These are phyloP conservation scores for Phytophthora pini DNA, from an alignment of 352 stramenopile species.

Conservation along the genomic window DNA sequence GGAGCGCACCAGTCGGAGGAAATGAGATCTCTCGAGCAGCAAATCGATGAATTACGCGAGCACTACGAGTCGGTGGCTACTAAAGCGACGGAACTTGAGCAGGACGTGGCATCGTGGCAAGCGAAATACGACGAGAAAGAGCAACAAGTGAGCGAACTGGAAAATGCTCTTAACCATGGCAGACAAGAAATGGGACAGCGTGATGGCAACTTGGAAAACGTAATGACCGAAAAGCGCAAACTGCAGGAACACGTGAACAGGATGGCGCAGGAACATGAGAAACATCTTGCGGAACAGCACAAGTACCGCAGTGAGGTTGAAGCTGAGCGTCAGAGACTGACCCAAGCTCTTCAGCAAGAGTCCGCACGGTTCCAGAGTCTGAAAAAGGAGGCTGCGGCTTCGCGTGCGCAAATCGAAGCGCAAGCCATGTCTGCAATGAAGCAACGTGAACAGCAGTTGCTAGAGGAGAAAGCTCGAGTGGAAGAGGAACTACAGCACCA, in stretches of 20 bases:
- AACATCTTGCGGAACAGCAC: conserved; percentile 50
- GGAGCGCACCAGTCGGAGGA: conserved; percentile 42
- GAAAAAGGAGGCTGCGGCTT: conserved; percentile 44
- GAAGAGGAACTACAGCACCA: conserved; percentile 49
- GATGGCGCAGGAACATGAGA: conserved; percentile 54
- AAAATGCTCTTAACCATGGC: conserved; percentile 34
- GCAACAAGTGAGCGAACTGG: conserved; percentile 33
- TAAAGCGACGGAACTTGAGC: conserved; percentile 43
- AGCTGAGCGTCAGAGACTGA: conserved; percentile 43
- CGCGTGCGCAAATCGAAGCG: conserved; percentile 50
- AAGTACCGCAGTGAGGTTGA: conserved; percentile 50
- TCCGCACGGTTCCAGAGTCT: conserved; percentile 44
- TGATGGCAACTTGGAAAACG: conserved; percentile 40
- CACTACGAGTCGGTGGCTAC: conserved; percentile 43
- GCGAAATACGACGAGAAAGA: conserved; percentile 47
- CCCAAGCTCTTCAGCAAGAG: conserved; percentile 48
- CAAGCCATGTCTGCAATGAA: conserved; percentile 52
- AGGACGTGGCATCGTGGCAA: conserved; percentile 46
- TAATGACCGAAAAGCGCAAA: conserved; percentile 53
- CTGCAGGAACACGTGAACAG: conserved; percentile 53
- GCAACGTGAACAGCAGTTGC: conserved; percentile 57
- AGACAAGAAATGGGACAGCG: conserved; percentile 45
- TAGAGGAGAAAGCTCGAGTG: conserved; percentile 51
- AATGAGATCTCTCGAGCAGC: conserved; percentile 46
- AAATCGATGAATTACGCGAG: conserved; percentile 53